Evolutionary conservation across 139 green algal species (phyloP), one percentile per base, ranked within the genome.

Genomic region (Volvox africanus): DNA sequence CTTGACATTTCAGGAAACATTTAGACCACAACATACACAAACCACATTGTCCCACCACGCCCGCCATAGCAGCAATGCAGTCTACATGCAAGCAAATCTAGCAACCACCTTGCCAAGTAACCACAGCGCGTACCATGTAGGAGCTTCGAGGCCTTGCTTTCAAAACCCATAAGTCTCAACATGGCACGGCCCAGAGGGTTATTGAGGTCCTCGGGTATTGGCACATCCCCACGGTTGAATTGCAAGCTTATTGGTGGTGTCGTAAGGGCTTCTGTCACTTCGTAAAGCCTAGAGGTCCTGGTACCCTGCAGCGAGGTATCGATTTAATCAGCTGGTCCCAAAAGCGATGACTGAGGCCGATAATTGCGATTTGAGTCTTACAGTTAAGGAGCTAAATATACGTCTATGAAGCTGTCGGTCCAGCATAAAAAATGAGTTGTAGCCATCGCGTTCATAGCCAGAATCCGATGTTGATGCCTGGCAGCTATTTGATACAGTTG

Each of bases 81-180:
- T 9, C 44, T 14, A 9, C 44, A 55, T 55, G 44, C 44, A 55
- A 55, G 44, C 44, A 55, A 9, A 55, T 9, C 44, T 55, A 14
- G 44, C 44, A 55, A 55, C 44, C 44, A 55, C 44, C 44, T 9
- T 9, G 5, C 44, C 44, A 55, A 55, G 44, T 55, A 55, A 55
- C 44, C 5, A 55, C 9, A 55, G 44, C 44, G 44, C 89, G 36
- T 24, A 92, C 90, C 85, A 22, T 93, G 90, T 30, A 93, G 33
- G 62, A 93, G n/a, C 36, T 88, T 76, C 62, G 76, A 88, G 14
- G 61, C 35, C 61, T 93, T 89, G 77, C 85, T 89, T 61, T 91
- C 89, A 33, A 93, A 93, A 36, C 90, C 90, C 80, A 93, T 82
- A 1, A 91, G n/a, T 26, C 32, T 55, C 22, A 93, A 30, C 85